Evolutionary conservation across 2,329 filamentous ascomycete species (phyloP), one percentile per base, ranked within the genome.

Genomic region (Fusarium sp.): DNA sequence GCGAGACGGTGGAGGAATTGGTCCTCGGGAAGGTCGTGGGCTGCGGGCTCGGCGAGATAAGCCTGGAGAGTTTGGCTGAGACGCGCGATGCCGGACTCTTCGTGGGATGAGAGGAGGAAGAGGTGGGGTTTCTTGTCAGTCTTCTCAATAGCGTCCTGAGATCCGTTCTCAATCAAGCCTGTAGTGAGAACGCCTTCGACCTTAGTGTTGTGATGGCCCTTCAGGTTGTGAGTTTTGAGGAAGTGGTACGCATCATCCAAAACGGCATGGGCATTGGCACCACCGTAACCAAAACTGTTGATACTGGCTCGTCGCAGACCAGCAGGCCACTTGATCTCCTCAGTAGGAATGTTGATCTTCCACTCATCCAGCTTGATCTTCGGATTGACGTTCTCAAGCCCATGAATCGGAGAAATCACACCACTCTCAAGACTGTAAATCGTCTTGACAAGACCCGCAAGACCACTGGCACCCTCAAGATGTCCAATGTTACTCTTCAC

Each of bases 401-500:
- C 53, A 30, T 56, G n/a, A 24, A 15, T 42, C 9, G 53, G 53
- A 2, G 53, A 39, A 15, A 56, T 56, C 5, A 56, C 24, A 18
- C 53, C 53, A 42, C 36, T 56, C 26, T 56, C 53, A 42, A 56
- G 53, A 15, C 36, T 56, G 36, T 56, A 56, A 13, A 54, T 24
- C 30, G 36, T 44, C 35, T 36, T 38, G 24, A 56, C 36, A 39
- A 64, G 32, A 12, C 59, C 57, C 6, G 63, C 63, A 39, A 66
- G 50, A 22, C 59, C 69, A 22, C 66, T 63, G 3, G 53, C 45
- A 7, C 69, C 69, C 30, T 70, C 69, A 7, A 60, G 48, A 41
- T 72, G 69, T 0, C 69, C 69, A 4, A 72, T 63, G 14, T 70
- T 35, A 18, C 66, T 72, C 66, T 72, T 72, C 44, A 72, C 45